Conservation (phyloP, 305 asterid genomes). For the Fraxinus sp. region DNA sequence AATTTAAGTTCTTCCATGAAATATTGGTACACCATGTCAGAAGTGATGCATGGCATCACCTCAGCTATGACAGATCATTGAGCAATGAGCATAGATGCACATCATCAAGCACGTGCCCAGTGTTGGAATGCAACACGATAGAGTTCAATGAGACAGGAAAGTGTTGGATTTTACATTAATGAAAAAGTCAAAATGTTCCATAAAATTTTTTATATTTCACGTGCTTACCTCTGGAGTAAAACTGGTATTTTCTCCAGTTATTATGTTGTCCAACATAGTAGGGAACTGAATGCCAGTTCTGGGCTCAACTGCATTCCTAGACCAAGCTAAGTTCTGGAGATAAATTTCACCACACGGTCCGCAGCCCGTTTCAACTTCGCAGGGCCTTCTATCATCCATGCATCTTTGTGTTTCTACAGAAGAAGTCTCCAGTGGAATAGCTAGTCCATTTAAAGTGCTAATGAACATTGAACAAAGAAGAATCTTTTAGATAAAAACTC, state of each 20-base stretch:
- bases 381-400: constrained; percentile 52
- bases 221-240: constrained; percentile 71
- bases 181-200: not conserved
- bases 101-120: not conserved
- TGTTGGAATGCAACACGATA: not conserved
- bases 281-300: constrained; percentile 96
- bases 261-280: constrained; percentile 55
- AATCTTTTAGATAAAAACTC: not conserved
- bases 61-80: not conserved
- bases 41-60: not conserved
- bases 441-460: constrained; percentile 58
- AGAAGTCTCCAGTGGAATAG: constrained; percentile 47
- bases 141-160: not conserved
- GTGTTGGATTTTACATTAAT: not conserved
- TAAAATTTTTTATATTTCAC: not conserved
- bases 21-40: not conserved
- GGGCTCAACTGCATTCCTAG: constrained; percentile 66
- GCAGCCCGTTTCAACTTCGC: constrained; percentile 65
- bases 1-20: not conserved
- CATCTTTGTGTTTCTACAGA: constrained; percentile 49
- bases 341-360: constrained; percentile 48
- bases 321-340: constrained; percentile 55
- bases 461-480: constrained; percentile 26
- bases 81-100: not conserved
- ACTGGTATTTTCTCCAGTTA: constrained; percentile 47